Conservation (phyloP, 2,329 filamentous ascomycete species). For the Curvularia eragrostidis region DNA sequence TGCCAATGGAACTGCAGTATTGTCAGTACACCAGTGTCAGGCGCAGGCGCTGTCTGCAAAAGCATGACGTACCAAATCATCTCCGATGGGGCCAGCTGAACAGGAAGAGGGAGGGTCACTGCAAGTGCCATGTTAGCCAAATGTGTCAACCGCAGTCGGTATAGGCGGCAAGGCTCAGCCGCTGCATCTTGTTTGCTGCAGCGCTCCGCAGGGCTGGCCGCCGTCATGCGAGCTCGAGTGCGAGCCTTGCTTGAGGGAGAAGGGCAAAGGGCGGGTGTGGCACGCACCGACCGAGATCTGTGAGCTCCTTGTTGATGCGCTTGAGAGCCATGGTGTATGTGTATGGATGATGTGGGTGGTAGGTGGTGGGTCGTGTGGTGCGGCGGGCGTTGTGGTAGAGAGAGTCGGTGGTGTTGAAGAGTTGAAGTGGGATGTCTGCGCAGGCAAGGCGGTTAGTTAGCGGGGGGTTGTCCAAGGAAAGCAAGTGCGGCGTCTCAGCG, state of each 20-base stretch:
- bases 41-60: conserved; percentile 30
- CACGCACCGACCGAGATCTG: conserved; percentile 82
- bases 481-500: conserved; percentile 47
- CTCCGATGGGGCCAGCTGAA: conserved; percentile 94
- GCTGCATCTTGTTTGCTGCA: conserved; percentile 23
- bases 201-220: conserved; percentile 45
- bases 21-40: conserved; percentile 39
- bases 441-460: conserved; percentile 41
- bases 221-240: conserved; percentile 50
- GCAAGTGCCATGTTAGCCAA: conserved; percentile 44
- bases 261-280: conserved; percentile 24
- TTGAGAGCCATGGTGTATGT: conserved; percentile 76
- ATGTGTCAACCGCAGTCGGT: conserved; percentile 2
- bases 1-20: conserved; percentile 93
- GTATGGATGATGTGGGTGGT: conserved; percentile 26
- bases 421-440: conserved; percentile 46
- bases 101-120: conserved; percentile 99
- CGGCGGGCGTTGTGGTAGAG: conserved; percentile 24
- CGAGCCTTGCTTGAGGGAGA: conserved; percentile 18
- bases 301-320: conserved; percentile 94
- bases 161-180: conserved; percentile 18
- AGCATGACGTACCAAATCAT: conserved; percentile 84
- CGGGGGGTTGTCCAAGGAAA: conserved; percentile 33
- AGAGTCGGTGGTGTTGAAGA: conserved; percentile 41
- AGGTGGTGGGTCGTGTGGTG: conserved; percentile 22